A percentile compares a stretch with the other conserved stretches of the same genome.
Conservation (phyloP, 139 green algal genomes). For the Volvox reticuliferus region DNA sequence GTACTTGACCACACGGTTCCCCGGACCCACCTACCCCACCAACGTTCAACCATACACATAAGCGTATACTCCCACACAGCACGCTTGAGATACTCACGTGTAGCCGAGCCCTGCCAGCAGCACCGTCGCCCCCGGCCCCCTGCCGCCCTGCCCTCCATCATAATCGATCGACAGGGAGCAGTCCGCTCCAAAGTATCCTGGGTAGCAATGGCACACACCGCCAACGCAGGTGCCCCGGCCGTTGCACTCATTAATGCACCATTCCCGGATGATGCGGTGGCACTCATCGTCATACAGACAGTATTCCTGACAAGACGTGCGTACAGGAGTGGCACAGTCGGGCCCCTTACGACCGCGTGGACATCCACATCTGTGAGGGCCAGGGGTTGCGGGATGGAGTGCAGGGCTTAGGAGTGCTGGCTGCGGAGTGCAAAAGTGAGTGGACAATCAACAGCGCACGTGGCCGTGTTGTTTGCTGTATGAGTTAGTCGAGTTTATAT, state of each 20-base stretch:
- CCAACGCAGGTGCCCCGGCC: conserved; percentile 9
- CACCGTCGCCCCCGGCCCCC: background rate
- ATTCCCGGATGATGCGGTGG: conserved; percentile 12
- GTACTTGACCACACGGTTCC: too few species aligned
- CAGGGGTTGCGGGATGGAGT: too few species aligned
- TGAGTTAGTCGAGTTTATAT: too few species aligned
- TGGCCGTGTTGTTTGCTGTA: too few species aligned
- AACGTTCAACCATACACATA: too few species aligned
- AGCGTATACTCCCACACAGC: background rate
- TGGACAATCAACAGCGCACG: too few species aligned
- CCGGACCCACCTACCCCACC: too few species aligned
- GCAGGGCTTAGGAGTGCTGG: too few species aligned
- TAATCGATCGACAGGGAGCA: conserved; percentile 31
- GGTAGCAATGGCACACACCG: conserved; percentile 44
- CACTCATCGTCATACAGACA: conserved; percentile 22
- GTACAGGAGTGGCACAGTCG: conserved; percentile 22
- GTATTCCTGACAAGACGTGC: conserved; percentile 22
- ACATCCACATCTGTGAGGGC: conserved; percentile 21
- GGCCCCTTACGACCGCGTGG: conserved; percentile 23
- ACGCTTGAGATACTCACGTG: background rate
- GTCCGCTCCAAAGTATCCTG: conserved; percentile 32
- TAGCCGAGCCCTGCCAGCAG: conserved; percentile 27
- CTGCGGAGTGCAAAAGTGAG: too few species aligned
- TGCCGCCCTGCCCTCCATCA: background rate
- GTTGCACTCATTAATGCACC: conserved; percentile 49